These are phyloP conservation scores for Globisporangium spinosum DNA, from an alignment of 352 stramenopile species.

Conservation along the genomic window DNA sequence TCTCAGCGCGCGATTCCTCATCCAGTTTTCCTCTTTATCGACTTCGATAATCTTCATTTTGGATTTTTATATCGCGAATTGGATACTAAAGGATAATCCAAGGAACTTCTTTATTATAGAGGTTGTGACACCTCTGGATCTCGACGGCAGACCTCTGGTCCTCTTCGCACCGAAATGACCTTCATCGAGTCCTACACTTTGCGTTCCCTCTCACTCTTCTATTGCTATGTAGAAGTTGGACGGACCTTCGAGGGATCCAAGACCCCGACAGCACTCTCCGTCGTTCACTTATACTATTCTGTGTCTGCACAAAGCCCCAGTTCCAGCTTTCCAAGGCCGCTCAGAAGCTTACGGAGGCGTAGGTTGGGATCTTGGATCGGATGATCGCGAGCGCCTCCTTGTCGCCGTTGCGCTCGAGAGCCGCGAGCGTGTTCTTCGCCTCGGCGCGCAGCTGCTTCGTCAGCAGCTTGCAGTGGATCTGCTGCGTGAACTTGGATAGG, in stretches of 20 bases:
- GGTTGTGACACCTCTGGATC: neutral
- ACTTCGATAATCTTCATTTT: no score
- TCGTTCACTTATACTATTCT: neutral
- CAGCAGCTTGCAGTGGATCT: slow-evolving; percentile 71
- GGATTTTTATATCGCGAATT: no score
- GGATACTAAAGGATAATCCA: neutral
- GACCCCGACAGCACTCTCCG: neutral
- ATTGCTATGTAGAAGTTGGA: neutral
- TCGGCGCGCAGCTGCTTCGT: slow-evolving; percentile 50
- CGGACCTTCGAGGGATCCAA: neutral
- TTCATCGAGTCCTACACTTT: neutral
- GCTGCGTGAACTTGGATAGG: slow-evolving; percentile 66
- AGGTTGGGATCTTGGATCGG: slow-evolving; percentile 75
- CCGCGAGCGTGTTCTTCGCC: slow-evolving; percentile 60
- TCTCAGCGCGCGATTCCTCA: no score
- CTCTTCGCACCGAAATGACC: neutral
- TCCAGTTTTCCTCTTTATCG: no score
- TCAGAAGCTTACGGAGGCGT: slow-evolving; percentile 40
- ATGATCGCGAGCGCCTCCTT: slow-evolving; percentile 76
- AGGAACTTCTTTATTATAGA: neutral
- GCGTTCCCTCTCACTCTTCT: neutral
- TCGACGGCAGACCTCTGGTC: no score
- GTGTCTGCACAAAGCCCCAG: neutral
- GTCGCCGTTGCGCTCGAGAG: slow-evolving; percentile 68
- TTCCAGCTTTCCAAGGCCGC: neutral